Evolutionary conservation across 2,329 filamentous ascomycete genomes (phyloP), one percentile per base, ranked within the genome.

Genomic region (Thermoascus crustaceus): DNA sequence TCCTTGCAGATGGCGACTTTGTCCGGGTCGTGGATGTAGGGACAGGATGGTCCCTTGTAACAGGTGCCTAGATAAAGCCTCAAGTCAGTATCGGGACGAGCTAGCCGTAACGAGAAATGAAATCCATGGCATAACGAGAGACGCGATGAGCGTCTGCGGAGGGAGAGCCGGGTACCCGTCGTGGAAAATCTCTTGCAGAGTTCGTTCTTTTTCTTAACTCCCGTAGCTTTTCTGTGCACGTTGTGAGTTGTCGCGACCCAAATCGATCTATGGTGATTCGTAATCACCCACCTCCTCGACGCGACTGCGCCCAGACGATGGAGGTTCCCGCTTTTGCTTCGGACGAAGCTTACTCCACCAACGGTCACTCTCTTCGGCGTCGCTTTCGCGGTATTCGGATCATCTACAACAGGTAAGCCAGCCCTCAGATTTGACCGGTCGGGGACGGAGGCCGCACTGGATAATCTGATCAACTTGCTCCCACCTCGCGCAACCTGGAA

Each of bases 1-100:
- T 85, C 80, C 63, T 85, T 91, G 77, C 91, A 98, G 38, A 91
- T 79, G 37, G 89, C 85, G 52, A 94, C 85, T 65, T 85, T 94
- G 56, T 77, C 70, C 26, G 83, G 76, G 55, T 98, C 85, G 69
- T 98, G 91, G 32, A 79, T 68, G 56, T 82, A 91, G 37, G 75
- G 80, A 62, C 91, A 98, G 31, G 66, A 68, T 5, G 82, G 81
- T 40, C 89, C 88, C 60, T 85, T 85, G 37, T 78, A 71, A 61
- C 91, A 98, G 46, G 80, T 81, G 66, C 91, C 91, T 94, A 71
- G 22, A 59, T 42, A 43, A 22, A 43, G 34, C 64, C 60, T 54
- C 52, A 50, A 50, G 53, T 49, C 32, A 46, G 45, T 43, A 46
- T 35, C 37, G 17, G n/a, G 14, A 21, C 32, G 39, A 43, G 22